Conservation (phyloP, 148 eudicot genomes). For the Polygonum aviculare region DNA sequence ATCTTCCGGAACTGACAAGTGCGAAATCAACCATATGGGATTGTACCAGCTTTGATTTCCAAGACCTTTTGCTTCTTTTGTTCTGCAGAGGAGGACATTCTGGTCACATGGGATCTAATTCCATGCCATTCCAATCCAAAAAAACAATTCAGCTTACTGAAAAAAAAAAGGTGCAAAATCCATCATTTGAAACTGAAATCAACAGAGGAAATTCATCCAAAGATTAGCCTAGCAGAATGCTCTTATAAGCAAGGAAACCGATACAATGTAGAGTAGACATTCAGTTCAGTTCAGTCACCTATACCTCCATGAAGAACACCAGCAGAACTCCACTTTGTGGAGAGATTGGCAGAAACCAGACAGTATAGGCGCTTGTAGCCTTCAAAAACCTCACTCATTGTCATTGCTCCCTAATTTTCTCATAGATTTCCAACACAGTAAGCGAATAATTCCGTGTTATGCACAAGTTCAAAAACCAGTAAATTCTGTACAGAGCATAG, state of each 20-base stretch:
- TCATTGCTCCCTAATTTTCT: conserved; percentile 10
- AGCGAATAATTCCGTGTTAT: background rate
- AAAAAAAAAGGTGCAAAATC: background rate
- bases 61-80: conserved; percentile 48
- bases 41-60: conserved; percentile 29
- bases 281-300: background rate
- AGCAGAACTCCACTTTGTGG: conserved; percentile 12
- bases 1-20: conserved; percentile 41
- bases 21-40: background rate
- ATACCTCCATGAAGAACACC: conserved; percentile 15
- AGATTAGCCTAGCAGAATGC: background rate
- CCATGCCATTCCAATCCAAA: background rate
- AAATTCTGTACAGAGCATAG: no score
- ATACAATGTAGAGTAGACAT: background rate
- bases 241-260: background rate
- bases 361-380: conserved; percentile 16
- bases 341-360: conserved; percentile 13
- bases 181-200: background rate
- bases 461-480: no score
- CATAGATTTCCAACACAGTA: background rate
- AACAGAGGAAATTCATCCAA: background rate
- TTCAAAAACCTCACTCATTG: conserved; percentile 12
- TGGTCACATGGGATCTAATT: background rate
- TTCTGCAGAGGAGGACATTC: conserved; percentile 22
- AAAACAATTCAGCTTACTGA: background rate